These are phyloP conservation scores for Hymenoscyphus fraxineus DNA, from an alignment of 2,329 filamentous ascomycete species.

Conservation along the genomic window DNA sequence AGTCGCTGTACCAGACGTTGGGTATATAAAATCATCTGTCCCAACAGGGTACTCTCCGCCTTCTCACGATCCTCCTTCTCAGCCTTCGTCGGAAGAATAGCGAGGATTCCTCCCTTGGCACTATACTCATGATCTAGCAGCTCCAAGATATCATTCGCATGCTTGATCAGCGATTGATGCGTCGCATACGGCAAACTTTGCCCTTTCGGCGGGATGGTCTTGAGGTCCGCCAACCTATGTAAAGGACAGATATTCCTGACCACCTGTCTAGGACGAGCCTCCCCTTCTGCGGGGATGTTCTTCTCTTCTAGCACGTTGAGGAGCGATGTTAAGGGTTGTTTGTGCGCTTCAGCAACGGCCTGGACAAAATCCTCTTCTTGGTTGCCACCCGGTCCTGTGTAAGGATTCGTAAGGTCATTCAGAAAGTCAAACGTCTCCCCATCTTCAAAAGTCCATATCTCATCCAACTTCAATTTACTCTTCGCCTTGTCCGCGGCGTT, in stretches of 20 bases:
- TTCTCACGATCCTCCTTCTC: slow-evolving; percentile 38
- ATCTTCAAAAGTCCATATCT: slow-evolving; percentile 35
- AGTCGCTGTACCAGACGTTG: slow-evolving; percentile 51
- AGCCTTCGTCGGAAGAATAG: slow-evolving; percentile 46
- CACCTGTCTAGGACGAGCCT: neutral
- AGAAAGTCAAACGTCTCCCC: slow-evolving; percentile 56
- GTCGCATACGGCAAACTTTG: slow-evolving; percentile 28
- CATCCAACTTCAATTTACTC: neutral
- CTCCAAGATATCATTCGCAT: slow-evolving; percentile 58
- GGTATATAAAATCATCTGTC: slow-evolving; percentile 53
- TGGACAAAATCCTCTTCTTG: neutral
- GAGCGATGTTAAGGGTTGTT: slow-evolving; percentile 27
- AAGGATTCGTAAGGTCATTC: slow-evolving; percentile 46
- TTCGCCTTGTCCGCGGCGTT: slow-evolving; percentile 8
- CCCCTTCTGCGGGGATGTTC: neutral
- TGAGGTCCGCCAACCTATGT: slow-evolving; percentile 12
- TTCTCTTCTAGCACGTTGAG: slow-evolving; percentile 25
- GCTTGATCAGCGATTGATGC: slow-evolving; percentile 44
- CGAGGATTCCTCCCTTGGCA: slow-evolving; percentile 52
- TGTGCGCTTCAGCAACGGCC: slow-evolving; percentile 20
- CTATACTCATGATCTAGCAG: slow-evolving; percentile 57
- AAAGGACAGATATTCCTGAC: slow-evolving; percentile 29
- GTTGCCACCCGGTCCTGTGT: slow-evolving; percentile 40
- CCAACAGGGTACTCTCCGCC: slow-evolving; percentile 50
- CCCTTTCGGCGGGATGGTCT: slow-evolving; percentile 7